A percentile compares a stretch with the other conserved stretches of the same genome.
Evolutionary conservation across 73 alveolate genomes (phyloP).

Genomic region (Vitrella brassicaformis): DNA sequence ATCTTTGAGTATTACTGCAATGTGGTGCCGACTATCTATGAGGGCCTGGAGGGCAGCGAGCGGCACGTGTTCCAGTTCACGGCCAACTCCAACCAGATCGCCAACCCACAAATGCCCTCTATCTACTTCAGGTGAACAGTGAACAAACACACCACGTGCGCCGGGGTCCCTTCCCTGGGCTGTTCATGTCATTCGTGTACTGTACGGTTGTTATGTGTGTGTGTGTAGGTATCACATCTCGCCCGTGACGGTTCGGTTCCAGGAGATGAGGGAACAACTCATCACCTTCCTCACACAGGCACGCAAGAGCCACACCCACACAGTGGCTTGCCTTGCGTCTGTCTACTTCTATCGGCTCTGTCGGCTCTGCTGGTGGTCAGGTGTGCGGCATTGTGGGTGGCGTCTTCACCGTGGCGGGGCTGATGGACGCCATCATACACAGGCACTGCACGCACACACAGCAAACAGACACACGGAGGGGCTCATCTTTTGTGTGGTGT

Average conservation of each 20-base stretch:
- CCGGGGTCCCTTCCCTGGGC: too few relatives aligned
- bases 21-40: slow-evolving; percentile 82
- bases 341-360: too few relatives aligned
- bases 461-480: too few relatives aligned
- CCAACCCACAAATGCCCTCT: slow-evolving; percentile 55
- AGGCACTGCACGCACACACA: too few relatives aligned
- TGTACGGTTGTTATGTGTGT: slow-evolving; percentile 1
- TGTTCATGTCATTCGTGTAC: too few relatives aligned
- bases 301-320: too few relatives aligned
- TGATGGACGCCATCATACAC: slow-evolving; percentile 63
- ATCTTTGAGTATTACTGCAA: slow-evolving; percentile 69
- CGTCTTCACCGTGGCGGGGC: slow-evolving; percentile 86
- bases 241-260: slow-evolving; percentile 77
- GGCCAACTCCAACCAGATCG: slow-evolving; percentile 52
- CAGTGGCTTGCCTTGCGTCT: too few relatives aligned
- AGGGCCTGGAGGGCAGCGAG: slow-evolving; percentile 43
- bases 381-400: slow-evolving; percentile 95
- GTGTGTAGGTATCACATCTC: slow-evolving; percentile 73
- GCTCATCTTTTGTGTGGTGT: too few relatives aligned
- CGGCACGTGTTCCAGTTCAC: slow-evolving; percentile 71
- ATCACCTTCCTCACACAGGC: slow-evolving; percentile 69
- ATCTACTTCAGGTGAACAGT: slow-evolving; percentile 60
- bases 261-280: slow-evolving; percentile 62
- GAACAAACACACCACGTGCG: too few relatives aligned
- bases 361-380: too few relatives aligned